Percentiles rank a stretch among this genome's conserved stretches.
These are phyloP conservation scores for Suillus weaverae DNA, from an alignment of 768 basidiomycete genomes.

Conservation along the genomic window DNA sequence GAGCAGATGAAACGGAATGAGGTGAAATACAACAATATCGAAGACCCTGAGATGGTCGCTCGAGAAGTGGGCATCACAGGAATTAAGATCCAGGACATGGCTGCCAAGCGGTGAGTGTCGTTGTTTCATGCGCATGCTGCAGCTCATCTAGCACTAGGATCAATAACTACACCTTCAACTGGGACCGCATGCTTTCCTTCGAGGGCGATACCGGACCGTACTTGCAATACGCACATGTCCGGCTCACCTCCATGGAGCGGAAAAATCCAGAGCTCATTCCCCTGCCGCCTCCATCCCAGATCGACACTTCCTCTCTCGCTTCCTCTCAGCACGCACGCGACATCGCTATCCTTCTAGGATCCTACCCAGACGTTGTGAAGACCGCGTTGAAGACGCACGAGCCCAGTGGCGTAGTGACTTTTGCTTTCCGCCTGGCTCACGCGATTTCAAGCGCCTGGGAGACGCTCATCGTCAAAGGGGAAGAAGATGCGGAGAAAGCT, in stretches of 20 bases:
- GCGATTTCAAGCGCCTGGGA: slow-evolving; percentile 94
- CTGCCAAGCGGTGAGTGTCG: slow-evolving; percentile 74
- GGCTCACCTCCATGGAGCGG: slow-evolving; percentile 85
- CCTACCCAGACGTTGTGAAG: slow-evolving; percentile 90
- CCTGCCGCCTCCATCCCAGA: slow-evolving; percentile 65
- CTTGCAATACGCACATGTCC: slow-evolving; percentile 95
- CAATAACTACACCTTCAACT: slow-evolving; percentile 95
- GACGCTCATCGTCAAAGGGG: slow-evolving; percentile 81
- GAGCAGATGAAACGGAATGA: slow-evolving; percentile 96
- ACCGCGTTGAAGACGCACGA: slow-evolving; percentile 83
- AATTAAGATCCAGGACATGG: slow-evolving; percentile 98
- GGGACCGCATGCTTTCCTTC: slow-evolving; percentile 92
- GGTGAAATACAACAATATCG: slow-evolving; percentile 86
- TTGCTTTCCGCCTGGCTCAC: slow-evolving; percentile 82
- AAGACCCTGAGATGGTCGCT: slow-evolving; percentile 79
- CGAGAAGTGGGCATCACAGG: slow-evolving; percentile 91
- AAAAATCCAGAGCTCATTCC: slow-evolving; percentile 88
- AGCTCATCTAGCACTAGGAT: slow-evolving; percentile 50
- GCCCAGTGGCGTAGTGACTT: slow-evolving; percentile 90
- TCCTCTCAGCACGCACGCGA: slow-evolving; percentile 76
- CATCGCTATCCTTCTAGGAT: slow-evolving; percentile 81
- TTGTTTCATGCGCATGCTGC: not conserved
- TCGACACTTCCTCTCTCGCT: slow-evolving; percentile 66
- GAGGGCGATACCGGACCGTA: slow-evolving; percentile 96
- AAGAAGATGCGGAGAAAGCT: slow-evolving; percentile 73